Base-by-base conservation (phyloP, 148 eudicot species). In the Agrostemma githago region DNA sequence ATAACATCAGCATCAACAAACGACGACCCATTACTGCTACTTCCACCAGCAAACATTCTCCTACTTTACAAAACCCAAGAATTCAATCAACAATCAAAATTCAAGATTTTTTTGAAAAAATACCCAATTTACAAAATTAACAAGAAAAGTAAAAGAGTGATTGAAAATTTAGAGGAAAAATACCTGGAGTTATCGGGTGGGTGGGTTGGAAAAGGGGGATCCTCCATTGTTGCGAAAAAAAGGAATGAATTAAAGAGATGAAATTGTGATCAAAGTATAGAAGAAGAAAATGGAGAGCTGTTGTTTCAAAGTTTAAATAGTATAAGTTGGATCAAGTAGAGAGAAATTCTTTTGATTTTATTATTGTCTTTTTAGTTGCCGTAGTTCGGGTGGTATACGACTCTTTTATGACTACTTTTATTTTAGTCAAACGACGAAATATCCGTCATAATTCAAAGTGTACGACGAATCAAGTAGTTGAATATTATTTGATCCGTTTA, bases 111-210 rank as follows among this genome's bases (percentile, higher is more conserved):
- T 44, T 39, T 26, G 34, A 51, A 17, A 38, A 40, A 44, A 39
- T 20, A 6, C 61, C 38, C 64, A 14, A 42, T 43, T 43, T 3
- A n/a, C 37, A 43, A 73, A 72, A 53, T 39, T 7, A 14, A 40
- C 60, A 53, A 53, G 8, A 72, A 64, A 65, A 51, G 60, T 16
- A 26, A 75, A 6, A 80, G 41, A 72, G 1, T 40, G 12, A 11
- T 60, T 19, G 48, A 16, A 38, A n/a, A 58, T 21, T 21, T 8
- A 72, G 39, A 61, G 39, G 60, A 71, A 71, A 65, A 65, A 15
- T 75, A 88, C 91, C 82, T 82, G 53, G 91, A 74, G 76, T 79
- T 68, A 40, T 79, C 83, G 59, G 85, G 80, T n/a, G 71, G 79
- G 75, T 76, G 87, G 43, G 82, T 78, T 15, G 77, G 79, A 3